Base-by-base conservation (phyloP, 805 yeast genomes). In the Candida multigemmis region DNA sequence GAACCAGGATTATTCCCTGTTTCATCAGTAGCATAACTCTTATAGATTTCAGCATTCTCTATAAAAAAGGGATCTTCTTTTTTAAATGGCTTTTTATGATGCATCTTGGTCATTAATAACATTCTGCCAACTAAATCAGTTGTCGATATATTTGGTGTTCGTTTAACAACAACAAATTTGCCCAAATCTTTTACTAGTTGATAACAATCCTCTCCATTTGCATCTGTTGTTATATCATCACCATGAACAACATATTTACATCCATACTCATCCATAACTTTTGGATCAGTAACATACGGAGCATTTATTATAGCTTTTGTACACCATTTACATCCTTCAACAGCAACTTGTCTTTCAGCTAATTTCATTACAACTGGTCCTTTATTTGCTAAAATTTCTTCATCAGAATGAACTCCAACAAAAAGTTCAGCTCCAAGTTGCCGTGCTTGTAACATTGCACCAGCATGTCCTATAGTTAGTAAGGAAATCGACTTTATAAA, bases 191-290 rank as follows among this genome's bases (percentile, higher is more conserved):
- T 87, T 38, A 87, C 83, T 14, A 51, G 65, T 32, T 80, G 78
- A 55, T 91, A 91, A 44, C 96, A 85, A 55, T 91, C 98, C 31
- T 83, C 77, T 2, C 98, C 98, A 45, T 84, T 68, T 10, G 95
- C 95, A 53, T 91, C 97, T 2, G 96, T 82, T 14, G 96, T 91
- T 38, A 91, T 85, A 48, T 91, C 98, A 53, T 91, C 98, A 5
- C 98, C 98, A 52, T 91, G 98, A 7, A 91, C 95, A n/a, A 91
- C 98, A 49, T 77, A 91, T 45, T 73, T 56, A 58, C 98, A 91
- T 5, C 70, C 71, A 45, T 72, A 72, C 14, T 61, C 39, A 40
- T 81, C 85, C 84, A 86, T 70, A 27, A 84, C 79, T 22, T 56
- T 59, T 1, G 94, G 93, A 37, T 76, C 81, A 1, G 98, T 91